Evolutionary conservation across 2,329 filamentous ascomycete species (phyloP).

Genomic region (Rugonectria rugulosa): DNA sequence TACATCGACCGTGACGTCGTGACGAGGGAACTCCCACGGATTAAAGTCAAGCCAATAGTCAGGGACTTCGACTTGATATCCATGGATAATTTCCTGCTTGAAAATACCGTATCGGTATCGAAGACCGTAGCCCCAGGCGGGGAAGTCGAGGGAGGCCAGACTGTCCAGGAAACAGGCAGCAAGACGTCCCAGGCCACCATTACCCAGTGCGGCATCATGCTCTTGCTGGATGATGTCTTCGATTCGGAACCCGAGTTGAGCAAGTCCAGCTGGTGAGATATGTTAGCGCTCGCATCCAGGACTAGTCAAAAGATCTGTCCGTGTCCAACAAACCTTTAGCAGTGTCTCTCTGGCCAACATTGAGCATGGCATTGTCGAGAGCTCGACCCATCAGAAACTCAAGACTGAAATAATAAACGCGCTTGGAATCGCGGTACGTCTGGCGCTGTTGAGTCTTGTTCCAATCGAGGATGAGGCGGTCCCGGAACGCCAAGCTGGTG

Average conservation of each 20-base stretch:
- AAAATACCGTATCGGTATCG: conserved; percentile 98
- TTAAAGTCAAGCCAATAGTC: conserved; percentile 99
- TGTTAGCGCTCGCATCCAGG: conserved; percentile 26
- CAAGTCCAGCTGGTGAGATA: conserved; percentile 72
- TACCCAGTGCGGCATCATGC: conserved; percentile 94
- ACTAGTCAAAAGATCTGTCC: background rate
- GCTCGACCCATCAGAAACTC: conserved; percentile 98
- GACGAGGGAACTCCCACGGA: conserved; percentile 96
- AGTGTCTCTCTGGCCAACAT: conserved; percentile 85
- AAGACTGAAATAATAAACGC: conserved; percentile 95
- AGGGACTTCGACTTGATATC: conserved; percentile 96
- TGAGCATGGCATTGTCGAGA: conserved; percentile 98
- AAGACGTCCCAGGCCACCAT: conserved; percentile 92
- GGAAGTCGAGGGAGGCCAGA: conserved; percentile 90
- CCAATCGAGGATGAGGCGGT: conserved; percentile 93
- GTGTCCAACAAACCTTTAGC: conserved; percentile 70
- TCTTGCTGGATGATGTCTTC: conserved; percentile 96
- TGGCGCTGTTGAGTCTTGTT: conserved; percentile 98
- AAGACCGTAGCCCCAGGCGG: conserved; percentile 96
- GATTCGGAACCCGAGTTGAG: conserved; percentile 92
- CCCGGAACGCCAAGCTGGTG: conserved; percentile 89
- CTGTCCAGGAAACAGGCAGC: conserved; percentile 98
- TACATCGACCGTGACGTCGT: conserved; percentile 91
- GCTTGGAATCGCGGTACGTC: conserved; percentile 88
- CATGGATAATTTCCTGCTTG: conserved; percentile 98